phyloP scores from a whole-genome alignment of 1,284 basidiomycete genomes.

The Somion occarium region DNA sequence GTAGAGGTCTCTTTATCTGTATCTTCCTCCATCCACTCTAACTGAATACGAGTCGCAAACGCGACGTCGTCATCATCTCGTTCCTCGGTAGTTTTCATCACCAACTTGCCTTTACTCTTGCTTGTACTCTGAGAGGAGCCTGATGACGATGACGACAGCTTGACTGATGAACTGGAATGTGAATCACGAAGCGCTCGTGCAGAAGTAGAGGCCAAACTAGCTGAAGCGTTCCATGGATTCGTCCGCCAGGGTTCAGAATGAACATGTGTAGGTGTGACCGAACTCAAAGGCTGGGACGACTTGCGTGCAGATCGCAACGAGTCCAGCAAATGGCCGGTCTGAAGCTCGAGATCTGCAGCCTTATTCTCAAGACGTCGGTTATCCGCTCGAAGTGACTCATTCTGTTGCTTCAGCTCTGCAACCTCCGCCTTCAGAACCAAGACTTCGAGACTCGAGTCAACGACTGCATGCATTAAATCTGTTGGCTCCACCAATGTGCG shows the following conservation, averaged over 20 bases:
- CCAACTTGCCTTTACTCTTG: slow-evolving; percentile 10
- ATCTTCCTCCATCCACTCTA: slow-evolving; percentile 11
- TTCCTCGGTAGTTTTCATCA: slow-evolving; percentile 5
- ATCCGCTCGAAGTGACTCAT: slow-evolving; percentile 27
- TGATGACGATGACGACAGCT: neutral
- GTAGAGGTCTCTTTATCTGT: neutral
- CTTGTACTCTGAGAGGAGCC: neutral
- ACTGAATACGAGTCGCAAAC: slow-evolving; percentile 23
- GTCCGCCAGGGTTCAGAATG: no score
- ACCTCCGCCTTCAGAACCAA: slow-evolving; percentile 39
- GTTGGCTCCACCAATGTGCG: slow-evolving; percentile 12
- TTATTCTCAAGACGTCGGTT: slow-evolving; percentile 23
- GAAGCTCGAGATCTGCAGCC: slow-evolving; percentile 21
- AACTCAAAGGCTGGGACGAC: neutral
- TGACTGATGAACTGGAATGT: neutral
- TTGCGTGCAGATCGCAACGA: neutral
- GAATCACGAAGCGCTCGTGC: neutral
- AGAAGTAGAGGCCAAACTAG: neutral
- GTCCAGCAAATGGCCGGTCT: slow-evolving; percentile 25
- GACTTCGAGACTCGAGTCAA: slow-evolving; percentile 44
- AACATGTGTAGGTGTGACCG: neutral
- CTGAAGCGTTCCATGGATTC: neutral
- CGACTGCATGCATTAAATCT: slow-evolving; percentile 30
- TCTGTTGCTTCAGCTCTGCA: slow-evolving; percentile 30
- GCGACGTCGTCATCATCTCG: slow-evolving; percentile 15